Conservation (phyloP, 2,329 filamentous ascomycete species). For the Colletotrichum endophyticum region DNA sequence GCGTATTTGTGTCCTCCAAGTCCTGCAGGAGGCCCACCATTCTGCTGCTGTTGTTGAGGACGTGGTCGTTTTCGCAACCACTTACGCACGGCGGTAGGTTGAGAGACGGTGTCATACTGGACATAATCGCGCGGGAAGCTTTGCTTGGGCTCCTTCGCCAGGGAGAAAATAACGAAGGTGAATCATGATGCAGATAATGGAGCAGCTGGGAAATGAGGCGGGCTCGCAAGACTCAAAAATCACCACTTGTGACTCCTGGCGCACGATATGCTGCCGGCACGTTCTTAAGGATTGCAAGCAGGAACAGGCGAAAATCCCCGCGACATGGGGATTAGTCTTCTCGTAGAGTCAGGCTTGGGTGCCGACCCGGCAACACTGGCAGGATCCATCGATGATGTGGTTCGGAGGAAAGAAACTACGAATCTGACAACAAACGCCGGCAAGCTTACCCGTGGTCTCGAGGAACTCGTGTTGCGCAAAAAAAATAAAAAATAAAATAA, state of each 20-base stretch:
- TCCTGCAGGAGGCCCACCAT: slow-evolving; percentile 15
- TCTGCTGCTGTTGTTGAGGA: neutral
- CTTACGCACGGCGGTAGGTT: neutral
- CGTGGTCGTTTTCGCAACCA: slow-evolving; percentile 2
- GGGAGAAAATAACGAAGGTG: neutral
- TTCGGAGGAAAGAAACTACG: slow-evolving; percentile 1
- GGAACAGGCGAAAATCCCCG: neutral
- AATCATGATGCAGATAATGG: neutral
- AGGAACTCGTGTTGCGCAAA: neutral
- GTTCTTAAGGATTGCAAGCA: neutral
- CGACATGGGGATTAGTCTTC: neutral
- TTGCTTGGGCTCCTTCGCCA: neutral
- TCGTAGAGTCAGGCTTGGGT: neutral
- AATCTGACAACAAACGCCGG: slow-evolving; percentile 4
- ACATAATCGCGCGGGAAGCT: neutral
- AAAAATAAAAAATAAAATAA: too few species aligned
- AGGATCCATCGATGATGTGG: neutral
- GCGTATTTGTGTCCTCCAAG: neutral
- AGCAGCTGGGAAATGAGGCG: neutral
- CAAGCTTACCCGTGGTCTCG: neutral
- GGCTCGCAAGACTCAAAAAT: neutral
- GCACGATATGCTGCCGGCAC: neutral
- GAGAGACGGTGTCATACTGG: neutral
- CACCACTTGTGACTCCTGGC: neutral
- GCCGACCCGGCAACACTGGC: neutral